Percentiles rank a stretch among this genome's conserved stretches.
These are phyloP conservation scores for Graphium sp. DNA, from an alignment of 2,329 filamentous ascomycete genomes.

Conservation along the genomic window DNA sequence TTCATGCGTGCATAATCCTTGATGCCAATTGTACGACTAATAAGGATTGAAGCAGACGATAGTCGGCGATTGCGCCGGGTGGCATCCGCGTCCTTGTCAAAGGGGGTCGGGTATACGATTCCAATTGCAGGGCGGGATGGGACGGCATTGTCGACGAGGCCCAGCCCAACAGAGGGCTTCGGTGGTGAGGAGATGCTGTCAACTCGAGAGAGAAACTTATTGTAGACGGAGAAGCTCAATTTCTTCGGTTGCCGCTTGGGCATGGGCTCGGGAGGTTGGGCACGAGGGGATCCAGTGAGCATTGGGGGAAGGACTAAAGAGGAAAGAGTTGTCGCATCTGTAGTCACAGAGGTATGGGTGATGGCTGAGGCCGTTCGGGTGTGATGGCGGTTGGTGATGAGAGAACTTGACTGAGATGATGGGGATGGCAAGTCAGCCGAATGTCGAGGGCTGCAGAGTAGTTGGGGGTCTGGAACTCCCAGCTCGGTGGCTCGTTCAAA, in stretches of 20 bases:
- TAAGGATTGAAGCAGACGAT: no score
- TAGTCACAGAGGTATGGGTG: constrained; percentile 24
- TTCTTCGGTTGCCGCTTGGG: constrained; percentile 13
- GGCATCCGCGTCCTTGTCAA: no score
- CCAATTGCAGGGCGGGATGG: constrained; percentile 13
- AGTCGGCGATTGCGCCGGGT: no score
- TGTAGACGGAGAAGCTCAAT: constrained; percentile 31
- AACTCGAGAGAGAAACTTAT: constrained; percentile 28
- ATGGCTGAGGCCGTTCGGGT: constrained; percentile 17
- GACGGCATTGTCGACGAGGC: constrained; percentile 11
- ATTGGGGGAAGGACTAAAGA: constrained; percentile 16
- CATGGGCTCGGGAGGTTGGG: constrained; percentile 4
- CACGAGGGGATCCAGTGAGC: constrained; percentile 5
- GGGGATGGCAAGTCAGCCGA: no score
- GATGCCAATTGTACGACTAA: no score
- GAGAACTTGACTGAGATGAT: no score
- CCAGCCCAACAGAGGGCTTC: no score
- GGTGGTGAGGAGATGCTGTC: constrained; percentile 24
- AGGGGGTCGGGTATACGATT: no score
- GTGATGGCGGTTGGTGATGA: constrained; percentile 9
- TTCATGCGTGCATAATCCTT: constrained; percentile 2
- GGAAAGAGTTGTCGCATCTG: constrained; percentile 23
- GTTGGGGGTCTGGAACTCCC: constrained; percentile 17
- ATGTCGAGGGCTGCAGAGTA: no score
- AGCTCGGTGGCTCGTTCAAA: constrained; percentile 16